A percentile compares a stretch with the other conserved stretches of the same genome.
Conservation (phyloP, 2,329 filamentous ascomycete species). For the Stemphylium lycopersici region DNA sequence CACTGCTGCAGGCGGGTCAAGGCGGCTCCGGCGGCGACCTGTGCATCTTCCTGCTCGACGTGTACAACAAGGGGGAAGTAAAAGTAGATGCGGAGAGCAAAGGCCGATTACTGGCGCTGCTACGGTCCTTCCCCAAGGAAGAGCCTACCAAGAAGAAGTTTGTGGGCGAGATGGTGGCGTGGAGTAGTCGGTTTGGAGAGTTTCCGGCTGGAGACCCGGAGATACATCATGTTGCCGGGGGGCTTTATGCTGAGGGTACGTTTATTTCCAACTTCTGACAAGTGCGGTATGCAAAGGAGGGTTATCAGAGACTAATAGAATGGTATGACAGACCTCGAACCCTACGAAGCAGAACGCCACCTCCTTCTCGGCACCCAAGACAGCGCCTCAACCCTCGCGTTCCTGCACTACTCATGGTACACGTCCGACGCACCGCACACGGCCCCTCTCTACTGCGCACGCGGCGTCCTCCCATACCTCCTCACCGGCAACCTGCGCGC, state of each 20-base stretch:
- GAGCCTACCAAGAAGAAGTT: conserved; percentile 95
- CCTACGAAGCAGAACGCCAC: conserved; percentile 92
- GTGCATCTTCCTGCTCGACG: conserved; percentile 84
- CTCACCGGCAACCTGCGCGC: conserved; percentile 88
- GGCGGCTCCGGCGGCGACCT: conserved; percentile 92
- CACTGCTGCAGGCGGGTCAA: conserved; percentile 89
- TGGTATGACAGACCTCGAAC: conserved; percentile 71
- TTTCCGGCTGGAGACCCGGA: conserved; percentile 92
- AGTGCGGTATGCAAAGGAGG: neutral
- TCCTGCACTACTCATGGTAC: conserved; percentile 95
- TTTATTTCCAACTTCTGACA: neutral
- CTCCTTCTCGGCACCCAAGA: conserved; percentile 87
- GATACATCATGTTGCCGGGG: conserved; percentile 88
- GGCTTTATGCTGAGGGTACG: conserved; percentile 79
- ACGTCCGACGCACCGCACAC: conserved; percentile 84
- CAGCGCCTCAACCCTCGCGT: conserved; percentile 78
- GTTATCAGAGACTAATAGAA: neutral
- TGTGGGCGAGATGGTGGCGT: conserved; percentile 84
- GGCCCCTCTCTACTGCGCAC: conserved; percentile 82
- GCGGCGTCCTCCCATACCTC: conserved; percentile 89
- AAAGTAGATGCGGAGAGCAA: conserved; percentile 76
- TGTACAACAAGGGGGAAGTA: conserved; percentile 85
- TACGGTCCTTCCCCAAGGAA: conserved; percentile 78
- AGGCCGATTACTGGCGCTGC: conserved; percentile 74
- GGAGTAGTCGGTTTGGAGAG: conserved; percentile 85